Conservation (phyloP, 1,284 basidiomycete genomes). For the Ceratobasidium sp. region DNA sequence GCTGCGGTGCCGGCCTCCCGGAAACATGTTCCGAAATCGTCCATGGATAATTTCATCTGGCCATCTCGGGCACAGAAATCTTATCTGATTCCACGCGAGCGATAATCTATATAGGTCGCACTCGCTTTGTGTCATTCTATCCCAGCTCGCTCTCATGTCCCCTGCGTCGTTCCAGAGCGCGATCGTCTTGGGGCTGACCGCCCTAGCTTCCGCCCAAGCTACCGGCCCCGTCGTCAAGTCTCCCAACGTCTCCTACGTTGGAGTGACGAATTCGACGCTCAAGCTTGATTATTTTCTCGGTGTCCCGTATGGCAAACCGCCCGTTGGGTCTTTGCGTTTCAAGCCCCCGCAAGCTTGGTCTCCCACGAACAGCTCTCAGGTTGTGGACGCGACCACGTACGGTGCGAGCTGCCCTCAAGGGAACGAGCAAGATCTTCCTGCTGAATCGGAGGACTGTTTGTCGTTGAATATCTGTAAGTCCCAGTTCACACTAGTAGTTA, state of each 20-base stretch:
- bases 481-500: constrained; percentile 29
- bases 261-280: neutral
- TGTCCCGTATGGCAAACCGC: constrained; percentile 39
- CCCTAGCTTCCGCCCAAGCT: neutral
- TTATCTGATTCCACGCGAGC: constrained; percentile 7
- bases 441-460: constrained; percentile 52
- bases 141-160: neutral
- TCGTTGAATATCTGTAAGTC: constrained; percentile 51
- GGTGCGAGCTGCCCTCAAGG: constrained; percentile 23
- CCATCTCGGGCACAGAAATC: neutral
- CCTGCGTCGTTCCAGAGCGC: neutral
- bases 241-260: constrained; percentile 7
- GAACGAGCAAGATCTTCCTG: neutral
- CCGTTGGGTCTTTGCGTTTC: constrained; percentile 42
- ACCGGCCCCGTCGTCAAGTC: neutral
- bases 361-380: constrained; percentile 38
- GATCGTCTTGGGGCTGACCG: neutral
- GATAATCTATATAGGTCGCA: neutral
- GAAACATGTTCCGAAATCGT: too few species aligned
- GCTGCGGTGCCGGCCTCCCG: too few species aligned
- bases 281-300: constrained; percentile 37
- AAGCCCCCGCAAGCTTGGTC: constrained; percentile 63
- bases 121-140: neutral
- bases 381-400: constrained; percentile 32
- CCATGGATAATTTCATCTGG: too few species aligned